Base-by-base conservation (phyloP, 108 stramenopile genomes). In the Conticribra guillardii region DNA sequence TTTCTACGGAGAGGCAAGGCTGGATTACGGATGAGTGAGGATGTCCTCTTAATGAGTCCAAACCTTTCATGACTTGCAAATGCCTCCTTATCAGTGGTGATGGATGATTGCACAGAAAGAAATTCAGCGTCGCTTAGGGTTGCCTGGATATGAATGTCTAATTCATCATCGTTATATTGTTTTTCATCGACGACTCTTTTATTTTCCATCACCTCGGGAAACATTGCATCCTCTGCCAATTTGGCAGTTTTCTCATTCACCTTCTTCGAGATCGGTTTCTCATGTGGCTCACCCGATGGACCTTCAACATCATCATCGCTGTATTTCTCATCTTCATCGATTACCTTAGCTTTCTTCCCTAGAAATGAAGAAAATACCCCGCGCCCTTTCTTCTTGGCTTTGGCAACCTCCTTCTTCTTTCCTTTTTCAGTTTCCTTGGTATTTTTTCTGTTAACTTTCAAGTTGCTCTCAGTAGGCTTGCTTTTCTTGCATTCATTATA, bases 81-180 rank as follows among this genome's bases (percentile, higher is more conserved):
- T 3, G 51, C 44, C 18, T 21, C 33, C 19, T 68, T 46, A 21
- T 80, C 79, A 41, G 58, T 53, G 1, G 71, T 72, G 9, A 80
- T 32, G 5, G 79, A 73, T 23, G 79, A 73, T 69, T 73, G 50
- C 22, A 80, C 79, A 17, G 71, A 73, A 4, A 67, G 44, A 4
- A 51, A 56, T 34, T 80, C 67, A 19, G 57, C 57, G 47, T 73
- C 52, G 47, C 71, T 72, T 21, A 80, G 48, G 23, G 79, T 80
- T 22, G 71, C 61, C 52, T 76, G 67, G 26, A 47, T 29, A 33
- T 51, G 59, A 30, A 69, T 67, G 41, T 55, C 54, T 54, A 56
- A 9, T 29, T 56, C 55, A 56, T 45, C 22, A 29, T 23, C 11
- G 5, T 41, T 1, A 2, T 18, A 28, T 21, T 33, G 18, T 19